phyloP scores from a whole-genome alignment of 306 rosid species.

The Hippophae rhamnoides region DNA sequence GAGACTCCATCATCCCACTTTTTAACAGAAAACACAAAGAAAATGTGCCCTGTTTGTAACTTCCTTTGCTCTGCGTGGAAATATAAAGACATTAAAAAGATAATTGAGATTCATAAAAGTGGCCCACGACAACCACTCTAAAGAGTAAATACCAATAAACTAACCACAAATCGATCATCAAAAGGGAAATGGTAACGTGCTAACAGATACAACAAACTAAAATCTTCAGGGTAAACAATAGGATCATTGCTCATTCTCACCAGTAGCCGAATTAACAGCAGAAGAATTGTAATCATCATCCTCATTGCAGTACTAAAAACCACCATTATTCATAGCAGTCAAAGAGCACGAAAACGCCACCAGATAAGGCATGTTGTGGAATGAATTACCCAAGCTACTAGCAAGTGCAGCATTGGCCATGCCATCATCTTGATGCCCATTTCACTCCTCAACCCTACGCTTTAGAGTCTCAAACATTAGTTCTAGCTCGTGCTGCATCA shows the following conservation, averaged over 20 bases:
- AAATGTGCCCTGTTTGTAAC: no score
- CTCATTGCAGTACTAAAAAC: slow-evolving; percentile 41
- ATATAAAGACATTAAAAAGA: no score
- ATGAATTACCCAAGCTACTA: slow-evolving; percentile 39
- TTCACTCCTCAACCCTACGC: slow-evolving; percentile 62
- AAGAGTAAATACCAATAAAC: background rate
- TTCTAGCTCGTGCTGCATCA: slow-evolving; percentile 96
- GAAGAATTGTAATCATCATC: slow-evolving; percentile 25
- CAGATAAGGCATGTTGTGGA: slow-evolving; percentile 77
- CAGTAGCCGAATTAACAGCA: slow-evolving; percentile 31
- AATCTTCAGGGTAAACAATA: slow-evolving; percentile 45
- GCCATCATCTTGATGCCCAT: slow-evolving; percentile 27
- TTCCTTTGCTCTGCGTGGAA: no score
- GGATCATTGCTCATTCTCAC: slow-evolving; percentile 58
- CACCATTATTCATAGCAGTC: slow-evolving; percentile 47
- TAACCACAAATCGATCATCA: slow-evolving; percentile 4
- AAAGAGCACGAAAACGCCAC: slow-evolving; percentile 29
- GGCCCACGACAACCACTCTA: slow-evolving; percentile 11
- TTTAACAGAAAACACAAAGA: no score
- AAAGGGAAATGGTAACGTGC: slow-evolving; percentile 7
- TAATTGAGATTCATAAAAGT: no score
- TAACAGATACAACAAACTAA: background rate
- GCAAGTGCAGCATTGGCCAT: slow-evolving; percentile 28
- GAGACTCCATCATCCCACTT: no score
- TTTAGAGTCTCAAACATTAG: slow-evolving; percentile 93